A percentile compares a stretch with the other conserved stretches of the same genome.
phyloP scores from a whole-genome alignment of 2,329 filamentous ascomycete genomes.

The Trichoderma koningii region DNA sequence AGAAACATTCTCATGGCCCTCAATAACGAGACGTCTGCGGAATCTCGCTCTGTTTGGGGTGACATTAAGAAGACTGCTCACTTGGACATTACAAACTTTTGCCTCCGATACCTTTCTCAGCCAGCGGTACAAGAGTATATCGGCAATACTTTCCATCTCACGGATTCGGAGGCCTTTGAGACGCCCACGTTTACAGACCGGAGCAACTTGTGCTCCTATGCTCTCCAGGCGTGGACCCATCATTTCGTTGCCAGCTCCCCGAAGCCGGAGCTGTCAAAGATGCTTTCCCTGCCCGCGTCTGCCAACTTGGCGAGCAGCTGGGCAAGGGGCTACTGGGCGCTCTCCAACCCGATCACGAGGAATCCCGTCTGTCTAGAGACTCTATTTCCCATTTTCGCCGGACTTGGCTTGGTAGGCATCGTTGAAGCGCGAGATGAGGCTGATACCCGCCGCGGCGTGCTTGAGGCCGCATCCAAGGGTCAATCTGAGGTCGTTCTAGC shows the following conservation, averaged over 20 bases:
- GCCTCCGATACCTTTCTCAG: slow-evolving; percentile 26
- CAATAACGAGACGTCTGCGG: background rate
- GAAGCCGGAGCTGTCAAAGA: slow-evolving; percentile 4
- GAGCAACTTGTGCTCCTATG: slow-evolving; percentile 24
- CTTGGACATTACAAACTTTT: slow-evolving; percentile 20
- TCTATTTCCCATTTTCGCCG: slow-evolving; percentile 26
- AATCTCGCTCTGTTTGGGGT: slow-evolving; percentile 15
- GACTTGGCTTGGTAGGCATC: slow-evolving; percentile 11
- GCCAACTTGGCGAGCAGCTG: slow-evolving; percentile 6
- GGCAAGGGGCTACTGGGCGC: slow-evolving; percentile 27
- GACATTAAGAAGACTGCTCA: slow-evolving; percentile 24
- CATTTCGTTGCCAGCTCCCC: slow-evolving; percentile 20
- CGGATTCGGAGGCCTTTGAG: slow-evolving; percentile 16
- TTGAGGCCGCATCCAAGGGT: slow-evolving; percentile 27
- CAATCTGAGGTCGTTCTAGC: slow-evolving; percentile 9
- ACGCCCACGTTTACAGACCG: slow-evolving; percentile 21
- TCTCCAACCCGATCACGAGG: slow-evolving; percentile 27
- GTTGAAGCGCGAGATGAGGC: slow-evolving; percentile 20
- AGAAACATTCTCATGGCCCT: slow-evolving; percentile 20
- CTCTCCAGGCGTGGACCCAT: slow-evolving; percentile 28
- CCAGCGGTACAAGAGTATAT: slow-evolving; percentile 21
- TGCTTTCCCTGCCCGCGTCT: slow-evolving; percentile 5
- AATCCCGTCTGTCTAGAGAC: slow-evolving; percentile 14
- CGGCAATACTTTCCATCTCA: slow-evolving; percentile 7
- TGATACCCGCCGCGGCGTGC: slow-evolving; percentile 23